Conservation (phyloP, 2,329 filamentous ascomycete species). For the Aureobasidium pullulans region DNA sequence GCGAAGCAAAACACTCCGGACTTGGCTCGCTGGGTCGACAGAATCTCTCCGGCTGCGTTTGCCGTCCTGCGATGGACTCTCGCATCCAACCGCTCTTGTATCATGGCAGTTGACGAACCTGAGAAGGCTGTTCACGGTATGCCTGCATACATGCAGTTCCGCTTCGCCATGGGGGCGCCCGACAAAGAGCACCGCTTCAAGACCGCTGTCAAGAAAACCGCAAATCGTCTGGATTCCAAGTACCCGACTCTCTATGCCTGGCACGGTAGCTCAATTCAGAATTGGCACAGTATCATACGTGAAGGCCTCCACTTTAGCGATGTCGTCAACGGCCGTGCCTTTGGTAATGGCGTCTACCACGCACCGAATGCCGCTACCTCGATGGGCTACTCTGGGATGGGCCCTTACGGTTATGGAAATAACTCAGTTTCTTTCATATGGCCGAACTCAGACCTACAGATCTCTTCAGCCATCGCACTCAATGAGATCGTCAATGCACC, state of each 20-base stretch:
- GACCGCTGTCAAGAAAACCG: conserved; percentile 48
- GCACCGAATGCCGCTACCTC: conserved; percentile 55
- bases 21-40: conserved; percentile 47
- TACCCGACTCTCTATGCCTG: conserved; percentile 75
- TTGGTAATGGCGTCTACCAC: conserved; percentile 77
- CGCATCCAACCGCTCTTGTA: conserved; percentile 80
- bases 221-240: conserved; percentile 31
- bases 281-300: conserved; percentile 88
- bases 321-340: conserved; percentile 58
- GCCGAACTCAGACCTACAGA: conserved; percentile 59
- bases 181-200: conserved; percentile 77
- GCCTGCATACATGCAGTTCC: conserved; percentile 67
- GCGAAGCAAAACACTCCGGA: conserved; percentile 30
- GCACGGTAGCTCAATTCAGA: conserved; percentile 69
- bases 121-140: conserved; percentile 52
- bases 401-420: not conserved
- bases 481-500: conserved; percentile 81
- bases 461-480: conserved; percentile 58
- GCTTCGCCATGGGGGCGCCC: conserved; percentile 79
- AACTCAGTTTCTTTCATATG: conserved; percentile 36
- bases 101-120: conserved; percentile 63
- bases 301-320: conserved; percentile 68
- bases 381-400: conserved; percentile 37
- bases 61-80: conserved; percentile 78
- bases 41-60: conserved; percentile 58